Evolutionary conservation across 208 protist genomes (phyloP), one percentile per base, ranked within the genome.

Genomic region (Angomonas desouzai): DNA sequence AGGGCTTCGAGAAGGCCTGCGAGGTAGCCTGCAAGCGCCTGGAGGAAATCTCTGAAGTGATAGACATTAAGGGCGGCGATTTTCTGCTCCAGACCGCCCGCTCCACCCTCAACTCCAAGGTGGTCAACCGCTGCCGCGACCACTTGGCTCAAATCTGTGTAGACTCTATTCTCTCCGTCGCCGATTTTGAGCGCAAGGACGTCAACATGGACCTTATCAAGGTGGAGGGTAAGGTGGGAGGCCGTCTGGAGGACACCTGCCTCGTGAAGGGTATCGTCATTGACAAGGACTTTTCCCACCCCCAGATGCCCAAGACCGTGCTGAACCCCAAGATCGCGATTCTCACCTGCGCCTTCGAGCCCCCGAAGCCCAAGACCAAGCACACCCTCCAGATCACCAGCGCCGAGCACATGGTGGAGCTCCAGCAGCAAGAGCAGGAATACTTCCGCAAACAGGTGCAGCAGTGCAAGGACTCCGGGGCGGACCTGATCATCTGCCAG

Each of bases 181-280:
- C 98, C 11, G 99, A 99, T 74, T 75, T 99, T 29, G 97, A 99
- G 64, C 81, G 98, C 38, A 96, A 96, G 23, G 99, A 99, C 70
- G 98, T 99, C 34, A 99, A 99, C 78, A 93, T 99, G 62, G 99
- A 99, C 70, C 85, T 99, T 29, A 99, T 99, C 78, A 99, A 99
- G 85, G 76, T 99, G 3, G 96, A 99, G 68, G 93, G 94, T 32
- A 98, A 98, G 79, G 90, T 96, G 4, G 98, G 98, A 48, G 98
- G 98, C 40, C 90, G 85, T 69, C 79, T 99, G 13, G 97, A 99
- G 79, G 98, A 99, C 49, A 99, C 98, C 0, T 87, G 84, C 70
- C 85, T 99, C 10, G 93, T 99, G 22, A 74, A 97, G 36, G 99
- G 99, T 71, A 98, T 99, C 62, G 92, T 99, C 11, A 72, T 99